Evolutionary conservation across 192 early-diverging fungal genomes (phyloP), one percentile per base, ranked within the genome.

Genomic region (Chytriomyces sp.): DNA sequence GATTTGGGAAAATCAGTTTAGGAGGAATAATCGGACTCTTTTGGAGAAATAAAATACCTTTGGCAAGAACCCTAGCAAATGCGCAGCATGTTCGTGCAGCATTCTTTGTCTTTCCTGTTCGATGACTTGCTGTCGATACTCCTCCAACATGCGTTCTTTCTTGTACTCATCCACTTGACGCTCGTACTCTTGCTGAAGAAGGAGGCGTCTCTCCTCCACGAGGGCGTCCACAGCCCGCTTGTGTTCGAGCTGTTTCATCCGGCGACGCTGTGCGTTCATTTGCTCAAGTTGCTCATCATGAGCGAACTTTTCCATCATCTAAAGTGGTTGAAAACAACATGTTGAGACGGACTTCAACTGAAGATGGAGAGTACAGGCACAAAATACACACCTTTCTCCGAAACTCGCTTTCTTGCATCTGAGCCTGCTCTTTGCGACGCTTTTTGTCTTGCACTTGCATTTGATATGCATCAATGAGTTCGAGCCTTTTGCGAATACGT

Each of bases 51-150:
- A 74, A 50, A 69, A 9, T 24, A 89, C 88, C 81, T 89, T 89
- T 78, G 88, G 88, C 67, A 89, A 67, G 69, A 77, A 89, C 3
- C 89, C 89, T 7, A 86, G 53, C 50, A 90, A 75, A 66, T 82
- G 79, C 18, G 78, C 61, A n/a, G 87, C 89, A 80, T 90, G 89
- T 81, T 90, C 89, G 35, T 83, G 81, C 66, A 90, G 76, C 67
- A 90, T 76, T 47, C 89, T 65, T 75, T 90, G 89, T 24, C 89
- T 62, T 72, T 90, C 89, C 74, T 86, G 83, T 80, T 90, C 89
- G 59, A 90, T 86, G 23, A 90, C 89, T 65, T 79, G 67, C 63
- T 84, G 79, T 61, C 84, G 69, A 67, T 86, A 90, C 47, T 75
- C 61, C 43, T 86, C 86, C 6, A 90, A 50, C 61, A 87, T 85